Evolutionary conservation across 768 basidiomycete species (phyloP).

Genomic region (Russula sp.): DNA sequence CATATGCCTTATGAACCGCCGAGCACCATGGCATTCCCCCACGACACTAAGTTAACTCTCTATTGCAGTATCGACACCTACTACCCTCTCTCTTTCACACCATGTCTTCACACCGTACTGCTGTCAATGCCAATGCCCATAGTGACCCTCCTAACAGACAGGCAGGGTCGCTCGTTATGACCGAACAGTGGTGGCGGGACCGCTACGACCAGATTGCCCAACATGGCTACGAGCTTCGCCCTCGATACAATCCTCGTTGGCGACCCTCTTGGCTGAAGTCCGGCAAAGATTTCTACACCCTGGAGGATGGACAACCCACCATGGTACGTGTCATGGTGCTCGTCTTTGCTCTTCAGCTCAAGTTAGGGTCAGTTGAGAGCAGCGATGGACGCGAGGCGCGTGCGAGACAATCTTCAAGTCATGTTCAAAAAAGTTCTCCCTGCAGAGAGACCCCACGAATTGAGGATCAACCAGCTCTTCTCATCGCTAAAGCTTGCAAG

Average conservation of each 20-base stretch:
- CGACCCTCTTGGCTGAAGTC: slow-evolving; percentile 8
- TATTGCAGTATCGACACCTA: background rate
- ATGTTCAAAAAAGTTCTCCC: slow-evolving; percentile 13
- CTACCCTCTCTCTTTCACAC: background rate
- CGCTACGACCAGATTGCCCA: background rate
- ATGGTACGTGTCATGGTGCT: slow-evolving; percentile 1
- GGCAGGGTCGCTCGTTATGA: slow-evolving; percentile 5
- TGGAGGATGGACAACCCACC: slow-evolving; percentile 10
- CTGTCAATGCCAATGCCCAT: background rate
- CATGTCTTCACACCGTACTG: background rate
- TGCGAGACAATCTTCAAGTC: slow-evolving; percentile 5
- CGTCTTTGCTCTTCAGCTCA: background rate
- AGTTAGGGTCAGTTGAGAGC: slow-evolving; percentile 2
- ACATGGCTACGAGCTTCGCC: slow-evolving; percentile 11
- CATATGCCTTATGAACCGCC: background rate
- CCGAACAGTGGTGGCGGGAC: slow-evolving; percentile 14
- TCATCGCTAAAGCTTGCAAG: slow-evolving; percentile 17
- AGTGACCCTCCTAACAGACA: background rate
- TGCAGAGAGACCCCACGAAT: slow-evolving; percentile 5
- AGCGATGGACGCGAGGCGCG: slow-evolving; percentile 10
- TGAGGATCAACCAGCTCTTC: slow-evolving; percentile 8
- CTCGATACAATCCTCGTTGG: slow-evolving; percentile 12
- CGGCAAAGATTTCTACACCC: slow-evolving; percentile 5
- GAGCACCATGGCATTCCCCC: background rate
- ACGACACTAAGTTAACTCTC: background rate